phyloP scores from a whole-genome alignment of 768 basidiomycete species.

The Tulasnella calospora region DNA sequence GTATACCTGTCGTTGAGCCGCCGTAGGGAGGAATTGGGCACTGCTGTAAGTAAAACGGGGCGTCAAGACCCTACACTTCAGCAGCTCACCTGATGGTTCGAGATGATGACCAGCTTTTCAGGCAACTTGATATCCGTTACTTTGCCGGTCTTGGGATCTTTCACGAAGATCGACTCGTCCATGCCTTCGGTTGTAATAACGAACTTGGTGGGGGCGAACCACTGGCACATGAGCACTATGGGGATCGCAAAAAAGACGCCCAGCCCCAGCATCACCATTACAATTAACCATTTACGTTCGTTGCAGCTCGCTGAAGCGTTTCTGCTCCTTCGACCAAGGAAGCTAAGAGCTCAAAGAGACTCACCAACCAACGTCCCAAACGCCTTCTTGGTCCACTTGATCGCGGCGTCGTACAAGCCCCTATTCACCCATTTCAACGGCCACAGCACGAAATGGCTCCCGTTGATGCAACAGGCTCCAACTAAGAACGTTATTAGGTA shows the following conservation, averaged over 20 bases:
- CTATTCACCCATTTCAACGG: conserved; percentile 54
- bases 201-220: conserved; percentile 74
- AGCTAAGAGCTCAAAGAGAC: conserved; percentile 34
- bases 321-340: background rate
- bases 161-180: conserved; percentile 57
- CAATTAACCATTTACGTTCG: too few relatives aligned
- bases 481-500: conserved; percentile 50
- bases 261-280: background rate
- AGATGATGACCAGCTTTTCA: conserved; percentile 73
- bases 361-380: conserved; percentile 71
- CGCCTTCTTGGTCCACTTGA: conserved; percentile 76
- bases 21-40: background rate
- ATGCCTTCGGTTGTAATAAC: conserved; percentile 67
- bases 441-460: conserved; percentile 59
- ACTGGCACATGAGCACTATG: conserved; percentile 70
- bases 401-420: conserved; percentile 59
- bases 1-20: conserved; percentile 50
- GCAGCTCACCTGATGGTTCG: conserved; percentile 80
- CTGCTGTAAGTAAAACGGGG: background rate
- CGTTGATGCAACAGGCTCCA: conserved; percentile 65
- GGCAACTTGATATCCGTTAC: conserved; percentile 64
- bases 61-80: too few relatives aligned
- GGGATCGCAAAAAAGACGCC: background rate
- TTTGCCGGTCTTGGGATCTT: conserved; percentile 49
- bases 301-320: background rate